Conservation (phyloP, 495 filamentous ascomycete species). For the Aspergillus sclerotioniger region DNA sequence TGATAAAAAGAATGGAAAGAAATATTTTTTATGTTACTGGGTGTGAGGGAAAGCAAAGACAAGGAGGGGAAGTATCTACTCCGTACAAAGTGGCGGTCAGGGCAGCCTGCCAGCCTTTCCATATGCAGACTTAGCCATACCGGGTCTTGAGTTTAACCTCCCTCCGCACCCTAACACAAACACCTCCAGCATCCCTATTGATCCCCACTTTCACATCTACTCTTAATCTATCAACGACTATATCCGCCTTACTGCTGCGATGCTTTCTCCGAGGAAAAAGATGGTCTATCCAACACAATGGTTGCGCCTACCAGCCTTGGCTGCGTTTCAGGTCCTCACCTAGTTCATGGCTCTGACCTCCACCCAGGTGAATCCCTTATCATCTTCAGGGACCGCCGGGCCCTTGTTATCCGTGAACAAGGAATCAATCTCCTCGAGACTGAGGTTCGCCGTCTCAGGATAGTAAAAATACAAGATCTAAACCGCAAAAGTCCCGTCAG, state of each 20-base stretch:
- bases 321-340: no score
- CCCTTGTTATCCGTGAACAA: constrained; percentile 26
- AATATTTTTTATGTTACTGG: not conserved
- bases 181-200: no score
- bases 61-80: not conserved
- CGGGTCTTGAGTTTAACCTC: no score
- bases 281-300: not conserved
- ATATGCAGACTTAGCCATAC: no score
- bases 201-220: no score
- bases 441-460: constrained; percentile 46
- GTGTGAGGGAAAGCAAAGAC: not conserved
- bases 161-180: no score
- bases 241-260: no score
- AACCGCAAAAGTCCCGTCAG: not conserved
- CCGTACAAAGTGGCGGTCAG: not conserved
- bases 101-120: not conserved
- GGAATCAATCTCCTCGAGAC: constrained; percentile 37
- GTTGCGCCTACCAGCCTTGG: no score
- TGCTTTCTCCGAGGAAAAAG: no score
- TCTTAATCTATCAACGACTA: no score
- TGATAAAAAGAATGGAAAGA: constrained; percentile 3
- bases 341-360: not conserved
- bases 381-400: not conserved
- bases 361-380: not conserved
- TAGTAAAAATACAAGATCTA: constrained; percentile 43